Percentiles rank a stretch among this genome's conserved stretches.
These are phyloP conservation scores for Tremellales sp. DNA, from an alignment of 1,284 basidiomycete genomes.

Conservation along the genomic window DNA sequence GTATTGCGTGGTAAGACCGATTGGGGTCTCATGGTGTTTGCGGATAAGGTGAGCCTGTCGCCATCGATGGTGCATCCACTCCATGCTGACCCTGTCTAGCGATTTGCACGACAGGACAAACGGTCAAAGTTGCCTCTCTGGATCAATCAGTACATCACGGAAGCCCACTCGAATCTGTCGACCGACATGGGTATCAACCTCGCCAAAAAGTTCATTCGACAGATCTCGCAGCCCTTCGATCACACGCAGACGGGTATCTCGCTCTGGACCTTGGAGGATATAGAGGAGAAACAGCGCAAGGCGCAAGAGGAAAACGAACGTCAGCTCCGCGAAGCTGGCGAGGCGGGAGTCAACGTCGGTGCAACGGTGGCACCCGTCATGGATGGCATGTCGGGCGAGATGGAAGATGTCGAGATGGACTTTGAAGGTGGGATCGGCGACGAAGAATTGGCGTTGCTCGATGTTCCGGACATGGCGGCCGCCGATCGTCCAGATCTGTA, in stretches of 20 bases:
- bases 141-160: constrained; percentile 99
- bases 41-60: constrained; percentile 72
- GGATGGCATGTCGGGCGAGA: constrained; percentile 16
- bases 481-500: background rate
- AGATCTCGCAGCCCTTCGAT: constrained; percentile 94
- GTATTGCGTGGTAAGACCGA: constrained; percentile 98
- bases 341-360: constrained; percentile 12
- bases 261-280: constrained; percentile 69
- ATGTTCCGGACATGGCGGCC: constrained; percentile 18
- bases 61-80: background rate
- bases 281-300: constrained; percentile 40
- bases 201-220: constrained; percentile 94
- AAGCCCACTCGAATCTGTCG: constrained; percentile 93
- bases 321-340: constrained; percentile 20
- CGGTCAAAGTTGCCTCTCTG: constrained; percentile 94
- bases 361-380: background rate
- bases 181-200: constrained; percentile 97
- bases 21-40: constrained; percentile 99
- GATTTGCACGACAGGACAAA: constrained; percentile 95
- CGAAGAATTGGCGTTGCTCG: constrained; percentile 31
- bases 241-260: constrained; percentile 92
- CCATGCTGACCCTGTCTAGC: constrained; percentile 53
- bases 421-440: constrained; percentile 33
- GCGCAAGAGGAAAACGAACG: constrained; percentile 37
- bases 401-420: constrained; percentile 25